A percentile compares a stretch with the other conserved stretches of the same genome.
phyloP scores from a whole-genome alignment of 768 basidiomycete species.

The Coprinopsis sp. region DNA sequence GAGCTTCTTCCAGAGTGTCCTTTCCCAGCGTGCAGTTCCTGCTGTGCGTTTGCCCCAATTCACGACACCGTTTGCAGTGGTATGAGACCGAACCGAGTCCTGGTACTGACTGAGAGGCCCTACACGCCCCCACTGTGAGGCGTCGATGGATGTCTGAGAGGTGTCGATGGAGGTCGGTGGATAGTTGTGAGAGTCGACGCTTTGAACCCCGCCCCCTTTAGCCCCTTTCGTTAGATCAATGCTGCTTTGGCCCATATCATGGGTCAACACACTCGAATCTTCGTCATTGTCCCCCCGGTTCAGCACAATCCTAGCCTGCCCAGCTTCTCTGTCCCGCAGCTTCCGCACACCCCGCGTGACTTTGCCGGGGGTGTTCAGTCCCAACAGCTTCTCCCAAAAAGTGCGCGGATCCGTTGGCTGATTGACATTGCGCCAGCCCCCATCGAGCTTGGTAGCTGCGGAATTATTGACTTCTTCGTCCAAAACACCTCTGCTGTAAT shows the following conservation, averaged over 20 bases:
- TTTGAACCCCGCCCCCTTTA: conserved; percentile 63
- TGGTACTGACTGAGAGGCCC: conserved; percentile 48
- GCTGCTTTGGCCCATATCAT: conserved; percentile 39
- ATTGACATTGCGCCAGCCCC: conserved; percentile 86
- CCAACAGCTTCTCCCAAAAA: conserved; percentile 72
- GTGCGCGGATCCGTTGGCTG: conserved; percentile 71
- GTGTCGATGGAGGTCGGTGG: too few relatives aligned
- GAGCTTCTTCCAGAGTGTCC: conserved; percentile 97
- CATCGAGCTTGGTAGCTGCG: conserved; percentile 82
- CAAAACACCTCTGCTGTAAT: conserved; percentile 81
- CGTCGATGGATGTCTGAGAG: too few relatives aligned
- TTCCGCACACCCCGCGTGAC: conserved; percentile 83
- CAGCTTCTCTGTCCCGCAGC: conserved; percentile 76
- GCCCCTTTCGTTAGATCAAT: conserved; percentile 38
- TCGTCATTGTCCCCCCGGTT: conserved; percentile 47
- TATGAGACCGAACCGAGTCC: conserved; percentile 51
- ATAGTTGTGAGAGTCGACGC: conserved; percentile 62
- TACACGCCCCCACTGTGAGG: conserved; percentile 33
- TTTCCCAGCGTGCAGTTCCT: conserved; percentile 84
- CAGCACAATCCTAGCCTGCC: conserved; percentile 54
- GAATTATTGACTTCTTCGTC: conserved; percentile 96
- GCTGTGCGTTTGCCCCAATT: conserved; percentile 66
- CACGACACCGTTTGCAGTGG: conserved; percentile 62
- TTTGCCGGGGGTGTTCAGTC: conserved; percentile 64
- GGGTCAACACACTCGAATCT: conserved; percentile 30